Evolutionary conservation across 352 stramenopile species (phyloP).

Genomic region (Phytophthora multivora): DNA sequence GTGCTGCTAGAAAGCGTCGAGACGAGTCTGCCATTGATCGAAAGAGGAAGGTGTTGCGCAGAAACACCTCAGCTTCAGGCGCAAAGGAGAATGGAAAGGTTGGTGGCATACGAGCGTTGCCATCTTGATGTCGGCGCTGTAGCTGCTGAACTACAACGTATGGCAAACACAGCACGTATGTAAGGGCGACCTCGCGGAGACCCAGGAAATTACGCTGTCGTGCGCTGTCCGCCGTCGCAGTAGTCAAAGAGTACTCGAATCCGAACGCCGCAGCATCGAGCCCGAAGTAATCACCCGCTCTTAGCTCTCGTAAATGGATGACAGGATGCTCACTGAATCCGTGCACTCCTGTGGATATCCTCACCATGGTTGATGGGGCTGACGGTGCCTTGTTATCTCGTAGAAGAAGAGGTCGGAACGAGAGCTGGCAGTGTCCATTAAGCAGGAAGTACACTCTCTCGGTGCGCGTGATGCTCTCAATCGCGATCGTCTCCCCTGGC

Average conservation of each 20-base stretch:
- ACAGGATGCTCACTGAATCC: not conserved
- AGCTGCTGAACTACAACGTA: constrained; percentile 40
- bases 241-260: constrained; percentile 41
- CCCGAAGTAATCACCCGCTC: constrained; percentile 48
- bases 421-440: constrained; percentile 29
- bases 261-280: constrained; percentile 51
- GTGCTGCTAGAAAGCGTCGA: constrained; percentile 52
- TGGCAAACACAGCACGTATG: constrained; percentile 45
- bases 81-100: constrained; percentile 22
- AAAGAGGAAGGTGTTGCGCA: constrained; percentile 57
- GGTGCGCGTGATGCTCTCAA: constrained; percentile 7
- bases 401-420: constrained; percentile 20
- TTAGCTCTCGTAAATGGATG: constrained; percentile 39
- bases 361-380: constrained; percentile 6
- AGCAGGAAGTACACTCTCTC: constrained; percentile 29
- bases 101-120: not conserved
- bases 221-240: constrained; percentile 41
- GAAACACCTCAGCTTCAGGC: constrained; percentile 25
- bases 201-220: constrained; percentile 56
- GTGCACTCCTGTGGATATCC: not conserved
- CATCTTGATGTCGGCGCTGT: constrained; percentile 8
- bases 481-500: constrained; percentile 15
- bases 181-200: constrained; percentile 38
- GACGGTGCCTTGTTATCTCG: constrained; percentile 1
- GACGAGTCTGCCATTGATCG: constrained; percentile 37